Percentiles rank a stretch among this genome's conserved stretches.
These are phyloP conservation scores for Zygoascus sp. DNA, from an alignment of 1,139 yeast genomes.

Conservation along the genomic window DNA sequence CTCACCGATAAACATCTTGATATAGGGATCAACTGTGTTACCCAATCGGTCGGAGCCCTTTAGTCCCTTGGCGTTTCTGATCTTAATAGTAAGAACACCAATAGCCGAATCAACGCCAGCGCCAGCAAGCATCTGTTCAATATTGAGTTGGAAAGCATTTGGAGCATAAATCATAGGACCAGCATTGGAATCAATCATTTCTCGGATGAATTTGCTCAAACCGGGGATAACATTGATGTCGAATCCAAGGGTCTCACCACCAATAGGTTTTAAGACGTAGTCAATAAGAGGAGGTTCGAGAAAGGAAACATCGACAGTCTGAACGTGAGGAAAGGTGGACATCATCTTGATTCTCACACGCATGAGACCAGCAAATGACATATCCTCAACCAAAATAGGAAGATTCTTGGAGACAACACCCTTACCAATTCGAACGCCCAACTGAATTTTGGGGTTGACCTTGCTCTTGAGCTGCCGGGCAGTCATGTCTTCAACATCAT, in stretches of 20 bases:
- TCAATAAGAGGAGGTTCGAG: constrained; percentile 85
- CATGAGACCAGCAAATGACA: constrained; percentile 61
- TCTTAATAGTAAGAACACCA: constrained; percentile 73
- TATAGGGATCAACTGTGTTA: constrained; percentile 85
- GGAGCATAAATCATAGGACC: constrained; percentile 89
- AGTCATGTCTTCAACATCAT: constrained; percentile 75
- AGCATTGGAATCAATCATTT: constrained; percentile 75
- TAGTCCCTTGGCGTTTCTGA: constrained; percentile 62
- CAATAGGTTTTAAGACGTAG: constrained; percentile 66
- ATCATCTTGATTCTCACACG: constrained; percentile 86
- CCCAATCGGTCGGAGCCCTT: constrained; percentile 64
- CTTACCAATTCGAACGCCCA: constrained; percentile 40
- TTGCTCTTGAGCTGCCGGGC: constrained; percentile 76
- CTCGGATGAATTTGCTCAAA: constrained; percentile 69
- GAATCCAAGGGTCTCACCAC: constrained; percentile 79
- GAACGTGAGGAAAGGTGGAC: constrained; percentile 86
- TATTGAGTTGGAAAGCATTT: constrained; percentile 83
- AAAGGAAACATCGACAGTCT: constrained; percentile 79
- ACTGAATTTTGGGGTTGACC: constrained; percentile 67
- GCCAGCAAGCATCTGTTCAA: constrained; percentile 87
- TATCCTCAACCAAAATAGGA: constrained; percentile 42
- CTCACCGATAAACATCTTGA: constrained; percentile 48
- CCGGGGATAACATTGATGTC: constrained; percentile 88
- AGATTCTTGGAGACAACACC: constrained; percentile 38
- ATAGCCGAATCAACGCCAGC: constrained; percentile 73